Percentiles rank a stretch among this genome's conserved stretches.
phyloP scores from a whole-genome alignment of 768 basidiomycete genomes.

The Suillus discolor region DNA sequence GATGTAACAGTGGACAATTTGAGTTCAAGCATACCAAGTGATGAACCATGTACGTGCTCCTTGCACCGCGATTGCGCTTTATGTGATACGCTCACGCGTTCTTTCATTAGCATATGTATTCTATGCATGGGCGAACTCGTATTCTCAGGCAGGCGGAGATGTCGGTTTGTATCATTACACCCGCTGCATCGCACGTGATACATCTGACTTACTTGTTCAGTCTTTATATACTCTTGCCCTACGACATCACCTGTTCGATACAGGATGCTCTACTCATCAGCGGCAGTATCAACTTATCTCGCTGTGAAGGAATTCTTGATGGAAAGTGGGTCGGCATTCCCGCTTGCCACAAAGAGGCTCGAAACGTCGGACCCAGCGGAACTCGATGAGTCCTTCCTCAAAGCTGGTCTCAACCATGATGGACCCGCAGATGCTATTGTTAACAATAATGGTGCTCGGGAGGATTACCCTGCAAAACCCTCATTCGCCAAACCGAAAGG shows the following conservation, averaged over 20 bases:
- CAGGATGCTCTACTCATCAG: slow-evolving; percentile 89
- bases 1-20: slow-evolving; percentile 48
- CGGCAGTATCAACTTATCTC: slow-evolving; percentile 56
- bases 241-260: slow-evolving; percentile 76
- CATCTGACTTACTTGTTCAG: slow-evolving; percentile 37
- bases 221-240: slow-evolving; percentile 94
- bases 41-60: slow-evolving; percentile 53
- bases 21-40: slow-evolving; percentile 49
- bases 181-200: neutral
- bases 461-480: slow-evolving; percentile 32
- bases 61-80: neutral
- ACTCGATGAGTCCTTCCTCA: slow-evolving; percentile 64
- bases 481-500: slow-evolving; percentile 73
- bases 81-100: neutral
- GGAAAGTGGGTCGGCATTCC: slow-evolving; percentile 41
- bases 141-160: slow-evolving; percentile 49
- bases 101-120: slow-evolving; percentile 53
- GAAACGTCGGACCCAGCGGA: slow-evolving; percentile 84
- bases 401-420: slow-evolving; percentile 52
- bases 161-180: slow-evolving; percentile 49
- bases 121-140: slow-evolving; percentile 61
- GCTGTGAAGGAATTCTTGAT: slow-evolving; percentile 55
- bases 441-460: slow-evolving; percentile 17
- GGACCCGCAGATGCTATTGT: slow-evolving; percentile 11
- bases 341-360: slow-evolving; percentile 60